Percentiles rank a stretch among this genome's conserved stretches.
Evolutionary conservation across 495 filamentous ascomycete genomes (phyloP).

Genomic region (Aspergillus baeticus): DNA sequence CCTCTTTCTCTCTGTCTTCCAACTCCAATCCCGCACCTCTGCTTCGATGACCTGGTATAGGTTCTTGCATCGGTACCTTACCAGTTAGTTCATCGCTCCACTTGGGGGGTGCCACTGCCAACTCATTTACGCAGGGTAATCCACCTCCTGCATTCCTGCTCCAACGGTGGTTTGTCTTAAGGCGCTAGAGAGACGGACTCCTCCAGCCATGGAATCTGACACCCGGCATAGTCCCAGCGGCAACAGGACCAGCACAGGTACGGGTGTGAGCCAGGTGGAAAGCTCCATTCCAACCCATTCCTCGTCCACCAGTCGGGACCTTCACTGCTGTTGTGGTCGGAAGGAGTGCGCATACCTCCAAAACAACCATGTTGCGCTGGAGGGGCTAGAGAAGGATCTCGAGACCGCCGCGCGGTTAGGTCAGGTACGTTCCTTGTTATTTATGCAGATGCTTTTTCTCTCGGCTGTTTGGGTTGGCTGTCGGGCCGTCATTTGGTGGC

Average conservation of each 20-base stretch:
- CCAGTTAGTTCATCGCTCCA: slow-evolving; percentile 4
- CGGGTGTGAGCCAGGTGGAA: slow-evolving; percentile 2
- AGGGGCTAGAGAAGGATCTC: slow-evolving; percentile 82
- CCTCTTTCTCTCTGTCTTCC: slow-evolving; percentile 8
- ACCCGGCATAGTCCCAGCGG: slow-evolving; percentile 23
- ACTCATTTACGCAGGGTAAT: neutral
- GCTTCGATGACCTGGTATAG: slow-evolving; percentile 6
- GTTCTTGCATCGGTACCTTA: neutral
- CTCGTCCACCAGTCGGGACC: slow-evolving; percentile 23
- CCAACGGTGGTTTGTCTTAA: neutral
- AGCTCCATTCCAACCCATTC: slow-evolving; percentile 42
- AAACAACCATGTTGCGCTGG: slow-evolving; percentile 74
- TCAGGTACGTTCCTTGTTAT: slow-evolving; percentile 60
- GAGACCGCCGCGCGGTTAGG: slow-evolving; percentile 80
- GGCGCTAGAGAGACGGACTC: neutral
- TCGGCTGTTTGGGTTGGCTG: neutral
- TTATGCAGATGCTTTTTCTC: slow-evolving; percentile 4
- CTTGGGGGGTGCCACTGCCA: slow-evolving; percentile 11
- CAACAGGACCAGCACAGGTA: too few species aligned
- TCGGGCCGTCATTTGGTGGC: slow-evolving; percentile 8
- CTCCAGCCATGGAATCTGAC: slow-evolving; percentile 32
- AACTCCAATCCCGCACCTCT: neutral
- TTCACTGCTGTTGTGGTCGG: slow-evolving; percentile 81
- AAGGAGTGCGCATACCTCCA: slow-evolving; percentile 75
- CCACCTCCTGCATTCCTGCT: slow-evolving; percentile 5